Evolutionary conservation across 805 yeast genomes (phyloP).

Genomic region (Zygosaccharomyces kombuchaensis): DNA sequence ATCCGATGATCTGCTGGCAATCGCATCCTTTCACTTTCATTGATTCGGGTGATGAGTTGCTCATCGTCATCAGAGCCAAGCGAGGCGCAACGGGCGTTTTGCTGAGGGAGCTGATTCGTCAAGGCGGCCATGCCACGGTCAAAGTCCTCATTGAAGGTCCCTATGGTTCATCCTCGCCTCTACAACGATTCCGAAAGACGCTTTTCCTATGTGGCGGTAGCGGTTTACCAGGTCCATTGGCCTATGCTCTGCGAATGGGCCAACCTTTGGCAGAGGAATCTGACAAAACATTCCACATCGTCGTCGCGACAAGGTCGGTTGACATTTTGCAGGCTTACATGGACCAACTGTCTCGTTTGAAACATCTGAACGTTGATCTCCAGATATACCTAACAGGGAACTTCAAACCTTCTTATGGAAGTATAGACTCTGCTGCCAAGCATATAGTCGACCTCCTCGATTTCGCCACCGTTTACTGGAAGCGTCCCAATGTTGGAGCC

Average conservation of each 20-base stretch:
- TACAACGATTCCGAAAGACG: constrained; percentile 48
- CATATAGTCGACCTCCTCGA: background rate
- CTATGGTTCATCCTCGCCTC: constrained; percentile 53
- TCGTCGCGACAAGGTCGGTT: constrained; percentile 16
- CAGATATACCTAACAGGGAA: constrained; percentile 18
- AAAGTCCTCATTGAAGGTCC: constrained; percentile 60
- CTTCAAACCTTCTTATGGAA: constrained; percentile 1
- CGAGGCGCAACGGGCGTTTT: constrained; percentile 42
- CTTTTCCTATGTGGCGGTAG: constrained; percentile 69
- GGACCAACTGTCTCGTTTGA: constrained; percentile 16
- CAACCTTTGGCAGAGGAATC: constrained; percentile 6
- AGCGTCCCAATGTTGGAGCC: constrained; percentile 44
- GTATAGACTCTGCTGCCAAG: background rate
- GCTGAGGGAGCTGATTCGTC: constrained; percentile 33
- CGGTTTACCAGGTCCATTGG: constrained; percentile 61
- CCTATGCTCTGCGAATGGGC: constrained; percentile 41
- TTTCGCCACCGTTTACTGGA: constrained; percentile 38
- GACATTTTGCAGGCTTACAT: constrained; percentile 20
- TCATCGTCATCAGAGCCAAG: constrained; percentile 43
- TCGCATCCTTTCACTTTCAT: constrained; percentile 55
- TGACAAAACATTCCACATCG: constrained; percentile 14
- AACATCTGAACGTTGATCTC: constrained; percentile 15
- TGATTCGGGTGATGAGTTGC: constrained; percentile 37
- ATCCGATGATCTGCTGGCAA: constrained; percentile 48
- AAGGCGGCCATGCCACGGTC: constrained; percentile 29